phyloP scores from a whole-genome alignment of 1,284 basidiomycete species.

The Moniliella sp. region DNA sequence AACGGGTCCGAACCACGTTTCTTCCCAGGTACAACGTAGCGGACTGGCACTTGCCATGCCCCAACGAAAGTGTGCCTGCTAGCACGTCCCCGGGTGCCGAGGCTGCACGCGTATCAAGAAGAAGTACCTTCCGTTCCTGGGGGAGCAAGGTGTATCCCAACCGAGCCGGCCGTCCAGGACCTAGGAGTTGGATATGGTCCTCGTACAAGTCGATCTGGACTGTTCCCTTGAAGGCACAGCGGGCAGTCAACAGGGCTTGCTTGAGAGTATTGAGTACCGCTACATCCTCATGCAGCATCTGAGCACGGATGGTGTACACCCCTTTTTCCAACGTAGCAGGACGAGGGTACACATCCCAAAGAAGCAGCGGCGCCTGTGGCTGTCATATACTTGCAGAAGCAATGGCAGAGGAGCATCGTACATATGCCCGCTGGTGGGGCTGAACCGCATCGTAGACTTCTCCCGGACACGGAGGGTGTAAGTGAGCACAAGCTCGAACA shows the following conservation, averaged over 20 bases:
- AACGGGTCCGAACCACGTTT: slow-evolving; percentile 2
- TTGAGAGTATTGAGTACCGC: slow-evolving; percentile 27
- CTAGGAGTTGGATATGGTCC: slow-evolving; percentile 28
- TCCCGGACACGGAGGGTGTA: slow-evolving; percentile 26
- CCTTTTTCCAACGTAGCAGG: slow-evolving; percentile 26
- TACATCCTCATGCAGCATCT: slow-evolving; percentile 20
- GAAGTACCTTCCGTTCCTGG: slow-evolving; percentile 23
- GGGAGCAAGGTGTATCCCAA: slow-evolving; percentile 16
- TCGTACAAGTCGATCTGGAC: slow-evolving; percentile 23
- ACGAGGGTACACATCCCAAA: slow-evolving; percentile 34
- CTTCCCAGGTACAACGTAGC: slow-evolving; percentile 14
- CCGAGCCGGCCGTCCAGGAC: slow-evolving; percentile 11
- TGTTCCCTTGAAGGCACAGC: slow-evolving; percentile 27
- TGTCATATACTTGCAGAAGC: slow-evolving; percentile 22
- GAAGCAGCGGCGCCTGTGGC: slow-evolving; percentile 21
- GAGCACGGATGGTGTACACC: slow-evolving; percentile 27
- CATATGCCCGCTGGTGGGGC: slow-evolving; percentile 23
- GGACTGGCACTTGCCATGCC: slow-evolving; percentile 16
- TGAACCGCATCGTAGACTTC: slow-evolving; percentile 15
- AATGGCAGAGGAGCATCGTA: slow-evolving; percentile 31
- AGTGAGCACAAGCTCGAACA: slow-evolving; percentile 28
- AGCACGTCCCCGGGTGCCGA: slow-evolving; percentile 25
- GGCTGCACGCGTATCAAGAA: slow-evolving; percentile 24
- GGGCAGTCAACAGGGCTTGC: slow-evolving; percentile 25
- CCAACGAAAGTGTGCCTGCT: slow-evolving; percentile 27